Evolutionary conservation across 2,329 filamentous ascomycete species (phyloP).

Genomic region (Juglanconis oblonga): DNA sequence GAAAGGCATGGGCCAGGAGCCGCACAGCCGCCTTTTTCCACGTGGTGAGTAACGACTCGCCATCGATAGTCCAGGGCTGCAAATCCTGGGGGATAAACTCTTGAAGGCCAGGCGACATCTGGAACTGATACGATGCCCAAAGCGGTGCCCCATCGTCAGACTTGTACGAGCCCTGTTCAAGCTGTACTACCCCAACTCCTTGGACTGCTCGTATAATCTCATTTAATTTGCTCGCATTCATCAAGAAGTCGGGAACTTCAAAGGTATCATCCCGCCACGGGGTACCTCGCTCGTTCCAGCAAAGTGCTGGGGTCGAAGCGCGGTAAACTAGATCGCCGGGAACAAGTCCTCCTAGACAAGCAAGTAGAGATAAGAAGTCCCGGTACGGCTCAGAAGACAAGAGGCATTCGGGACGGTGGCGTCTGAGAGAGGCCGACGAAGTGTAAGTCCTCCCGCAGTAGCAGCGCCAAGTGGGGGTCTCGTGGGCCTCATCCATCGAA

Average conservation of each 20-base stretch:
- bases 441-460: neutral
- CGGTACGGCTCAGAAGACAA: neutral
- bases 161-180: too few species aligned
- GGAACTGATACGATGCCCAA: too few species aligned
- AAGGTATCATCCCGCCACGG: neutral
- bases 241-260: neutral
- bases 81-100: too few species aligned
- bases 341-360: neutral
- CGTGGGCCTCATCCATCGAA: too few species aligned
- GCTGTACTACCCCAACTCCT: neutral
- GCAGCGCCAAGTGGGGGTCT: too few species aligned
- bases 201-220: neutral
- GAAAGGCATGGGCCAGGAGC: too few species aligned
- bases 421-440: neutral
- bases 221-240: neutral
- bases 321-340: neutral
- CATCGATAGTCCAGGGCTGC: too few species aligned
- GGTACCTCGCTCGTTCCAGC: neutral
- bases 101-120: too few species aligned
- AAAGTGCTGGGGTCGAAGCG: neutral
- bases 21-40: too few species aligned
- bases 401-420: neutral
- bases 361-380: neutral
- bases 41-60: too few species aligned
- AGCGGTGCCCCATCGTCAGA: too few species aligned